Base-by-base conservation (phyloP, 1,139 yeast genomes). In the Debaryomyces fabryi region DNA sequence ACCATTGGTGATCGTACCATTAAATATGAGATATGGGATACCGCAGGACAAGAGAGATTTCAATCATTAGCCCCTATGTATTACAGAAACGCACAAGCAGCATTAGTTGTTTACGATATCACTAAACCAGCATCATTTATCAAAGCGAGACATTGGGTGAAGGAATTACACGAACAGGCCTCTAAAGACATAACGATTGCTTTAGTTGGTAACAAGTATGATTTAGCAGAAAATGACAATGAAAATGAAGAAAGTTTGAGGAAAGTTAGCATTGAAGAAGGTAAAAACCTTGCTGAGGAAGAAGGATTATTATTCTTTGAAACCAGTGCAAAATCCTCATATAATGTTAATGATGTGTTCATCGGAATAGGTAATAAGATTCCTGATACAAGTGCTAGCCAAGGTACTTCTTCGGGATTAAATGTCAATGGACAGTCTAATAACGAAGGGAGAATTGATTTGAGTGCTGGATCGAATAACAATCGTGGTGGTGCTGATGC, bases 71-170 rank as follows among this genome's bases (percentile, higher is more conserved):
- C 98, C 1, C 99, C 98, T 23, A 88, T 93, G 96, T 93, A 93
- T 70, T 93, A 93, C 74, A 82, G 99, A 64, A 93, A 93, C 63
- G 98, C 99, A n/a, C 98, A 93, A 68, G 96, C 97, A 33, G 99
- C 99, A 0, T 74, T 93, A 55, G 97, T 93, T 9, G 98, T 93
- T 8, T 93, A 93, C 65, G 99, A 93, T 64, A 83, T 93, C 55
- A 92, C 98, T 41, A 93, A 93, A 65, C 97, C 98, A 2, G 96
- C 96, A n/a, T 87, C 96, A 18, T 92, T 93, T 61, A 88, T 93
- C 62, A 92, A 93, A 69, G 99, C 98, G n/a, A 86, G 98, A 60
- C 97, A 92, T 69, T 93, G 99, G 99, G 97, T 93, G 50, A 90
- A 90, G 63, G 98, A 93, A 67, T 78, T 93, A 58, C 96, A 90